Evolutionary conservation across 257 asterid genomes (phyloP).

Genomic region (Scutellaria baicalensis): DNA sequence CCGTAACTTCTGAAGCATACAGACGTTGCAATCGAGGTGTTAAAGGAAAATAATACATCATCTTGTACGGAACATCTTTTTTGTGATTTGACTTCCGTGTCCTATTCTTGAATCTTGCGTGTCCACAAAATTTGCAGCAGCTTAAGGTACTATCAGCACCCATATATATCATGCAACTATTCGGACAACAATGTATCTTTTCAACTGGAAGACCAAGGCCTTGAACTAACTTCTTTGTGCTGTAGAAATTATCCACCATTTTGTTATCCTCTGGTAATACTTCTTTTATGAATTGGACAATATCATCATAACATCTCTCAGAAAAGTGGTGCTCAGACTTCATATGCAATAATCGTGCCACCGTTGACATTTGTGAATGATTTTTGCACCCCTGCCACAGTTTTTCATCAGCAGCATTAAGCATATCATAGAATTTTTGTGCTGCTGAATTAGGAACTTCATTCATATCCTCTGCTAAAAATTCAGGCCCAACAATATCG

Average conservation of each 20-base stretch:
- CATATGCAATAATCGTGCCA: no score
- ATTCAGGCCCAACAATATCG: no score
- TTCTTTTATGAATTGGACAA: no score
- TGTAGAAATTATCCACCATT: no score
- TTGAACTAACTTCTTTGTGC: not conserved
- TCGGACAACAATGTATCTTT: not conserved
- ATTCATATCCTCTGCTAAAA: no score
- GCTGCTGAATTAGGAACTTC: not conserved
- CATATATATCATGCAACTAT: not conserved
- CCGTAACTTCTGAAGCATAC: not conserved
- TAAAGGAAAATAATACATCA: not conserved
- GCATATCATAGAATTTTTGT: no score
- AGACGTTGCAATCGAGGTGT: not conserved
- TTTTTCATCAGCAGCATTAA: no score
- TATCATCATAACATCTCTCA: no score
- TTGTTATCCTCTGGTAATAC: no score
- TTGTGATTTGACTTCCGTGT: not conserved
- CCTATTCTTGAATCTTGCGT: not conserved
- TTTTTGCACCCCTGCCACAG: not conserved
- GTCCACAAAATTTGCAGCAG: not conserved
- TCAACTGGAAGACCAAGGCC: not conserved
- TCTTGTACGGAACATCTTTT: not conserved
- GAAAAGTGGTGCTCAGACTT: no score
- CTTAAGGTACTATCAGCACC: not conserved
- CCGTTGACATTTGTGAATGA: no score